A percentile compares a stretch with the other conserved stretches of the same genome.
phyloP scores from a whole-genome alignment of 2,329 filamentous ascomycete genomes.

The Pseudogymnoascus sp. region DNA sequence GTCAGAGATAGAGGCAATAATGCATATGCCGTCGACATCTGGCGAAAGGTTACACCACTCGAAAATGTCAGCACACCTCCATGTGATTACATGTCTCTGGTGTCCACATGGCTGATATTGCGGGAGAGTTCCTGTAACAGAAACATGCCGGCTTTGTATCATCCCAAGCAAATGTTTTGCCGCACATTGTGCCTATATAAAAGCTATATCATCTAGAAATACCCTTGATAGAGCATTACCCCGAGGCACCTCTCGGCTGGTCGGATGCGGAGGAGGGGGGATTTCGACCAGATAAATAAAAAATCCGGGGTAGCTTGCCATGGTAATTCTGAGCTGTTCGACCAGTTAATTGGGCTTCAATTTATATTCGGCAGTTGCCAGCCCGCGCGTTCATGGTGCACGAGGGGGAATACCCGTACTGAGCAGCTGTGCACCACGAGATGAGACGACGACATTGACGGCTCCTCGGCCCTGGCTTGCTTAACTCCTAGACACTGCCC shows the following conservation, averaged over 20 bases:
- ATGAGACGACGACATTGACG: neutral
- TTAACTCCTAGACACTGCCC: neutral
- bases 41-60: neutral
- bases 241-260: neutral
- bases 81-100: neutral
- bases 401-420: neutral
- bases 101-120: neutral
- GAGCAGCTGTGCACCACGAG: neutral
- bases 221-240: neutral
- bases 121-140: neutral
- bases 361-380: neutral
- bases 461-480: neutral
- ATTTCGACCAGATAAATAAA: neutral
- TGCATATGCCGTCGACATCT: neutral
- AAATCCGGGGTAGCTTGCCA: conserved; percentile 1
- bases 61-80: neutral
- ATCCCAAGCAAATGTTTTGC: neutral
- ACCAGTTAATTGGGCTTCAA: neutral
- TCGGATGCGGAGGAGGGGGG: neutral
- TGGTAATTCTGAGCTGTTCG: neutral
- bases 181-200: conserved; percentile 2
- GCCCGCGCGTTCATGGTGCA: neutral
- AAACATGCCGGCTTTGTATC: neutral
- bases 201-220: neutral
- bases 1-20: neutral